A percentile compares a stretch with the other conserved stretches of the same genome.
phyloP scores from a whole-genome alignment of 2,329 filamentous ascomycete species.

The Pseudocercospora pini-densiflorae region DNA sequence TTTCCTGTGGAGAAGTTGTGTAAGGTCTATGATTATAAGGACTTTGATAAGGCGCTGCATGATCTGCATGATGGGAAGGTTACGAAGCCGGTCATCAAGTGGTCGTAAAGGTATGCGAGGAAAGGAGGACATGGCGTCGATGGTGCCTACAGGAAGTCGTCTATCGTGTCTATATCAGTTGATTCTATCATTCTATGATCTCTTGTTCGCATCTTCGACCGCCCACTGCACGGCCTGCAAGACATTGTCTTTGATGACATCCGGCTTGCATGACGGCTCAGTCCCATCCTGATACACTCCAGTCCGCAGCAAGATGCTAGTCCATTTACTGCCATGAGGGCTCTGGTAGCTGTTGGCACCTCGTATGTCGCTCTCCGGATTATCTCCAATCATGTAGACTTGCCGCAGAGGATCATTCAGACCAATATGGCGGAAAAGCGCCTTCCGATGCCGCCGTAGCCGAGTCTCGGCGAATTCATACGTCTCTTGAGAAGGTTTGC shows the following conservation, averaged over 20 bases:
- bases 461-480: slow-evolving; percentile 84
- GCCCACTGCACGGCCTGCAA: slow-evolving; percentile 78
- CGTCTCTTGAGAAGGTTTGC: slow-evolving; percentile 78
- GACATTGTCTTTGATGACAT: slow-evolving; percentile 73
- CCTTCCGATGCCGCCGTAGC: slow-evolving; percentile 64
- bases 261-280: slow-evolving; percentile 64
- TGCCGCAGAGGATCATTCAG: slow-evolving; percentile 59
- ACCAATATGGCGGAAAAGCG: slow-evolving; percentile 47
- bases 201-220: slow-evolving; percentile 55
- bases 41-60: slow-evolving; percentile 23
- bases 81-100: slow-evolving; percentile 27
- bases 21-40: slow-evolving; percentile 29
- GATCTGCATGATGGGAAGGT: slow-evolving; percentile 27
- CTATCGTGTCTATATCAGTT: not conserved
- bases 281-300: slow-evolving; percentile 70
- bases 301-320: slow-evolving; percentile 75
- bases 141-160: not conserved
- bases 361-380: slow-evolving; percentile 79
- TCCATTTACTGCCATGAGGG: slow-evolving; percentile 72
- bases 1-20: slow-evolving; percentile 32
- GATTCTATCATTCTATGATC: not conserved
- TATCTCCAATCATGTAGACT: slow-evolving; percentile 89
- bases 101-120: not conserved
- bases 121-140: not conserved
- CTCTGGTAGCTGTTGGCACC: slow-evolving; percentile 80